Evolutionary conservation across 495 filamentous ascomycete genomes (phyloP).

Genomic region (Neurospora sp.): DNA sequence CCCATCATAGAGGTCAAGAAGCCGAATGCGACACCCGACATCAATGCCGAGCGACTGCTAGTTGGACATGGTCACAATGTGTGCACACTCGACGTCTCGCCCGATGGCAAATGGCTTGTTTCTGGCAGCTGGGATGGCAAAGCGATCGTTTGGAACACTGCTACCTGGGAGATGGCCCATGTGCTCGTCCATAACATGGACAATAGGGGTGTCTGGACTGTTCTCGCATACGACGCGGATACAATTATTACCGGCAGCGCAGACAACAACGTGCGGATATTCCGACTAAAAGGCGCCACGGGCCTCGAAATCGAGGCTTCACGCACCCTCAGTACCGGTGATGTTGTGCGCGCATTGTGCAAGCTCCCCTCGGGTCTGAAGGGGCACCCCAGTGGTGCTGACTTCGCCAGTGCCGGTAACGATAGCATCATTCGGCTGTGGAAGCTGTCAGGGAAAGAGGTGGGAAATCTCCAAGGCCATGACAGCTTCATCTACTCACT

Average conservation of each 20-base stretch:
- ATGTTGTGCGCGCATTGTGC: conserved; percentile 81
- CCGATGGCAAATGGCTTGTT: conserved; percentile 60
- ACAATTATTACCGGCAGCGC: conserved; percentile 87
- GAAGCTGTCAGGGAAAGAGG: conserved; percentile 61
- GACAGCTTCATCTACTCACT: conserved; percentile 95
- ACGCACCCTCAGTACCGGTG: conserved; percentile 62
- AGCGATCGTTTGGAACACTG: conserved; percentile 65
- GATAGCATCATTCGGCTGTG: conserved; percentile 79
- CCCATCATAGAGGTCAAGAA: conserved; percentile 84
- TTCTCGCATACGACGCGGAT: conserved; percentile 68
- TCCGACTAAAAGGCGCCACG: conserved; percentile 54
- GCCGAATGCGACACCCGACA: conserved; percentile 46
- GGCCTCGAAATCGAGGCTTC: conserved; percentile 61
- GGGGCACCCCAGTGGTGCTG: conserved; percentile 65
- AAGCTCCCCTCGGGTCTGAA: conserved; percentile 48
- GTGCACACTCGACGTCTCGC: conserved; percentile 70
- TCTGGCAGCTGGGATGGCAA: conserved; percentile 95
- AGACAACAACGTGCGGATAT: conserved; percentile 81
- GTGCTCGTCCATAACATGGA: conserved; percentile 65
- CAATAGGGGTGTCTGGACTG: conserved; percentile 74
- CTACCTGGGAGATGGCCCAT: conserved; percentile 56
- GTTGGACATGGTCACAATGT: conserved; percentile 81
- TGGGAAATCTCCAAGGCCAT: conserved; percentile 72
- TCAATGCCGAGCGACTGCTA: conserved; percentile 76
- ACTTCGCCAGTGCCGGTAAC: conserved; percentile 84